Evolutionary conservation across 1,284 basidiomycete genomes (phyloP), one percentile per base, ranked within the genome.

Genomic region (Ustilago trichophora): DNA sequence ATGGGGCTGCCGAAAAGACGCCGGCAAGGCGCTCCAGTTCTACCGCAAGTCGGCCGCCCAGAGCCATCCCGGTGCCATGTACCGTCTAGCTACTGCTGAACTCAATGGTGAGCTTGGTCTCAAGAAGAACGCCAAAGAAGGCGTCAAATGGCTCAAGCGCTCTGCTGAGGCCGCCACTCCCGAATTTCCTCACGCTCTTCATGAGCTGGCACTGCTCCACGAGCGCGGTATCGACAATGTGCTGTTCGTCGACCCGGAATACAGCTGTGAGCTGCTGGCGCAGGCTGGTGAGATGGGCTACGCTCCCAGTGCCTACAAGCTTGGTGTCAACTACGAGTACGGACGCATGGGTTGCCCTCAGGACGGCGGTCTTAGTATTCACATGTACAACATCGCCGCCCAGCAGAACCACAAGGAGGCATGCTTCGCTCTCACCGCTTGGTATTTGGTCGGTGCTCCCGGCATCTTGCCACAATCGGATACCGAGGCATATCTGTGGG

Each of bases 311-410:
- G 95, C 95, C 37, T 93, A 95, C 84, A 89, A 93, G 73, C 84
- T 98, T 53, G 95, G 95, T 37, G 95, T 98, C 83, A 98, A 95
- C 83, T 98, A 98, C 83, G 95, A 98, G 84, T 98, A 98, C 83
- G 96, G 95, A 34, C 93, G 93, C 85, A 91, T 98, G 89, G 93
- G 93, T 13, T 98, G 95, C 78, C 95, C 95, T n/a, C 91, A 94
- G 80, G 95, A 98, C 82, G 88, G 93, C 1, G 95, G 96, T 18
- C 85, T 98, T 54, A 94, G 91, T 43, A 98, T 98, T 77, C 95
- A 98, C 84, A 98, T 98, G 84, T 98, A 98, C 83, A 84, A 80
- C 69, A 80, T 80, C 60, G 78, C 60, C 21, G 96, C 95, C 3
- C 95, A 98, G 82, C 94, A 98, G 84, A 89, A 89, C 75, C 96